These are phyloP conservation scores for Ascocoryne sarcoides DNA, from an alignment of 2,329 filamentous ascomycete species.

Conservation along the genomic window DNA sequence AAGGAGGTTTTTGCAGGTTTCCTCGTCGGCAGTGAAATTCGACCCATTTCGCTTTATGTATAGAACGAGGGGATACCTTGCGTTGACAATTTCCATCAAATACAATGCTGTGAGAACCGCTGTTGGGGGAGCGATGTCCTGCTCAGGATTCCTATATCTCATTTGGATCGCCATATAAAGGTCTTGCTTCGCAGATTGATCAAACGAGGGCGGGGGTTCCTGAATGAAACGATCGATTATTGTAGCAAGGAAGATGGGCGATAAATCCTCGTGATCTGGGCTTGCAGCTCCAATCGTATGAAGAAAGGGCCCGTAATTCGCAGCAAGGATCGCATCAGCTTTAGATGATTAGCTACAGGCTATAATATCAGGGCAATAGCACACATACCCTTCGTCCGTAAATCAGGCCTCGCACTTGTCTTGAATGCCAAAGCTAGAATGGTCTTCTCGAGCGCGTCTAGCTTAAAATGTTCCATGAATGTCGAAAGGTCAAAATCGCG, in stretches of 20 bases:
- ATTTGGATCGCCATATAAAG: constrained; percentile 53
- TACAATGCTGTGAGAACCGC: constrained; percentile 64
- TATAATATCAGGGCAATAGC: neutral
- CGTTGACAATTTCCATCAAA: constrained; percentile 55
- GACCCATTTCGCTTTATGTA: constrained; percentile 67
- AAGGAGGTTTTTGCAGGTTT: constrained; percentile 49
- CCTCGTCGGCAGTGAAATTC: constrained; percentile 66
- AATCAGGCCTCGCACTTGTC: constrained; percentile 65
- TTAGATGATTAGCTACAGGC: constrained; percentile 8
- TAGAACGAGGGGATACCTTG: constrained; percentile 50
- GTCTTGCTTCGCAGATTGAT: constrained; percentile 63
- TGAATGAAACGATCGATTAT: constrained; percentile 82
- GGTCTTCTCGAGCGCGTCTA: constrained; percentile 81
- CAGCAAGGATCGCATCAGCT: constrained; percentile 87
- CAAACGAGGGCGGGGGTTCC: constrained; percentile 79
- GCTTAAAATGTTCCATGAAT: constrained; percentile 92
- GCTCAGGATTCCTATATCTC: constrained; percentile 45
- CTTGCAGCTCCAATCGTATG: constrained; percentile 62
- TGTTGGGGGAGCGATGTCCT: constrained; percentile 57
- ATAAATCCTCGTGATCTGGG: constrained; percentile 57
- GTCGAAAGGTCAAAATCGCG: constrained; percentile 93
- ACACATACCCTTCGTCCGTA: constrained; percentile 76
- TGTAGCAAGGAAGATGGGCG: constrained; percentile 61
- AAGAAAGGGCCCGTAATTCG: constrained; percentile 69
- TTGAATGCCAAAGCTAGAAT: constrained; percentile 85